Evolutionary conservation across 805 yeast genomes (phyloP).

Genomic region (Martiniozyma abietophila): DNA sequence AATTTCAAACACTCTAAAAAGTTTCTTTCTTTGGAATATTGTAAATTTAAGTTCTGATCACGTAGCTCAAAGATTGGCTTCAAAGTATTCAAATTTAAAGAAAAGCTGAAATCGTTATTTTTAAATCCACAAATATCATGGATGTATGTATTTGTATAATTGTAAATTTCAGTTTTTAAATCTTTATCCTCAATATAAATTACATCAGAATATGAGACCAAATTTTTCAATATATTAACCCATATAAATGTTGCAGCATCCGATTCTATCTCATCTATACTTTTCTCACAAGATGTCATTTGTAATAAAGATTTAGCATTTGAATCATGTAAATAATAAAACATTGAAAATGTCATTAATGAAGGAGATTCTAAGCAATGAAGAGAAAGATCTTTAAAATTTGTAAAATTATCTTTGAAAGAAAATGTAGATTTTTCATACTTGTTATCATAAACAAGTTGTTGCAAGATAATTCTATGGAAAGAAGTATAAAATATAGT

Average conservation of each 20-base stretch:
- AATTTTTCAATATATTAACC: constrained; percentile 4
- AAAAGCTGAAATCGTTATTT: constrained; percentile 8
- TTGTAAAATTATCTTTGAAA: background rate
- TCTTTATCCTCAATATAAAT: constrained; percentile 1
- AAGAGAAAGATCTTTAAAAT: background rate
- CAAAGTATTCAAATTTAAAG: constrained; percentile 16
- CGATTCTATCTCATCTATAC: background rate
- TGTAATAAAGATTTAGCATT: background rate
- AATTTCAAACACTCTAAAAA: constrained; percentile 16
- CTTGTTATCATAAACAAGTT: background rate
- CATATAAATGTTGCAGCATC: constrained; percentile 10
- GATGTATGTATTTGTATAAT: background rate
- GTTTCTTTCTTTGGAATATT: constrained; percentile 16
- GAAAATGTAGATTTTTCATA: background rate
- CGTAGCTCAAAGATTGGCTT: constrained; percentile 23
- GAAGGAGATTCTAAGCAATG: background rate
- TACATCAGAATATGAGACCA: constrained; percentile 8
- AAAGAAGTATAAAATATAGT: constrained; percentile 9
- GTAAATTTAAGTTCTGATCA: constrained; percentile 24
- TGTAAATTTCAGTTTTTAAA: background rate
- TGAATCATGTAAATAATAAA: constrained; percentile 2
- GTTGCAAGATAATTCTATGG: constrained; percentile 5
- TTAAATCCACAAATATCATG: constrained; percentile 17
- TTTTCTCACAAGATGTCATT: background rate
- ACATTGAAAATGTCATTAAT: background rate